Base-by-base conservation (phyloP, 2,329 filamentous ascomycete genomes). In the Diaporthe citrichinensis region DNA sequence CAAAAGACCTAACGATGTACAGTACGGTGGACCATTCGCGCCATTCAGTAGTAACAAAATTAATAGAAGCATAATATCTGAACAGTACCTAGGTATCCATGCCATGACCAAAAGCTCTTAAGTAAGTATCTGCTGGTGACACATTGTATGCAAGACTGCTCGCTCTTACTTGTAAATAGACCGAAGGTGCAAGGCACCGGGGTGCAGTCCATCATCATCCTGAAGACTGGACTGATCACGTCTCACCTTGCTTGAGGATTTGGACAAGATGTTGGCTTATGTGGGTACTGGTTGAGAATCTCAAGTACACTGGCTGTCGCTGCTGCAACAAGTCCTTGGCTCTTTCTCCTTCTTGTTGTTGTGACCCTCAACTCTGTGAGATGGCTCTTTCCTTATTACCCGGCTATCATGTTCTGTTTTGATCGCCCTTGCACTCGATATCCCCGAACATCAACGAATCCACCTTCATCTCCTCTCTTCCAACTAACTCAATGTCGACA, bases 21-120 rank as follows among this genome's bases (percentile, higher is more conserved):
- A 55, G 34, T 8, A 25, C 15, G 20, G 2, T 14, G 3, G 4
- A 55, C 23, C 34, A 4, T 6, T 34, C n/a, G 25, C 8, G 17
- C n/a, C 2, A 15, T 8, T 9, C 10, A 69, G 7, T 36, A 20
- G 39, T 23, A 14, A 23, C 5, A 55, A 1, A n/a, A 23, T 2
- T 41, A 41, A 55, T 41, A 6, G 7, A 6, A 14, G n/a, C 44
- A 9, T 36, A 3, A n/a, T 23, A 25, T 39, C 2, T 15, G 31
- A 12, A 14, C 4, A 44, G n/a, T n/a, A n/a, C n/a, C n/a, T n/a
- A n/a, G n/a, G n/a, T 15, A 36, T n/a, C 31, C 7, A 8, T 3
- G 8, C 12, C 6, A 1, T 12, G 12, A 3, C 5, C 41, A n/a
- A n/a, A 3, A 31, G 2, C 0, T 5, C 4, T 20, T 25, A 5